A percentile compares a stretch with the other conserved stretches of the same genome.
Evolutionary conservation across 2,329 filamentous ascomycete genomes (phyloP).

Genomic region (Pezicula carpinea): DNA sequence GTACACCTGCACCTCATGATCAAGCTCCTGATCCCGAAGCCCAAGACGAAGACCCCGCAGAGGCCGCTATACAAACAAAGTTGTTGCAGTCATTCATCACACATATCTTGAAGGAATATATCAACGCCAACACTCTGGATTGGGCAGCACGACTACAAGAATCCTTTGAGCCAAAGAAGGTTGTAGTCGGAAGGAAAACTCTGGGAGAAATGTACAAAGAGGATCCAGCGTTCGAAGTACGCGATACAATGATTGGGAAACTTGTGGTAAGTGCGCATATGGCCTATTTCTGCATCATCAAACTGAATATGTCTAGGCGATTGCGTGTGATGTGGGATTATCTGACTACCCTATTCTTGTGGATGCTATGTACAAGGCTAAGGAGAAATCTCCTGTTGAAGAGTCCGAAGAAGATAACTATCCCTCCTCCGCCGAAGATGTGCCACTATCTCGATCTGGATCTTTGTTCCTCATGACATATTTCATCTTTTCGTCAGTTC

Average conservation of each 20-base stretch:
- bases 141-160: slow-evolving; percentile 66
- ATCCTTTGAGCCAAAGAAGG: slow-evolving; percentile 58
- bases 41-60: slow-evolving; percentile 47
- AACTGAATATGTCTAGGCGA: slow-evolving; percentile 20
- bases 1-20: slow-evolving; percentile 35
- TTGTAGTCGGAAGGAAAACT: slow-evolving; percentile 57
- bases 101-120: slow-evolving; percentile 69
- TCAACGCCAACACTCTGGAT: slow-evolving; percentile 54
- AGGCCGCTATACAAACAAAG: slow-evolving; percentile 56
- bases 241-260: slow-evolving; percentile 66
- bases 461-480: slow-evolving; percentile 56
- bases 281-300: background rate
- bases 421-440: slow-evolving; percentile 42
- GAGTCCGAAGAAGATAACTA: slow-evolving; percentile 41
- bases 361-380: slow-evolving; percentile 40
- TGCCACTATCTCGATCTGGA: slow-evolving; percentile 55
- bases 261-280: slow-evolving; percentile 50
- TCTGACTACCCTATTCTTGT: slow-evolving; percentile 36
- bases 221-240: slow-evolving; percentile 54
- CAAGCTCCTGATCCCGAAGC: slow-evolving; percentile 61
- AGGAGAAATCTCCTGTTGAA: slow-evolving; percentile 32
- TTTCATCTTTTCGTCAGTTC: slow-evolving; percentile 56
- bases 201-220: slow-evolving; percentile 61
- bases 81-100: slow-evolving; percentile 75
- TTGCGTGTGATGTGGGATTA: slow-evolving; percentile 56